Percentiles rank a stretch among this genome's conserved stretches.
phyloP scores from a whole-genome alignment of 768 basidiomycete genomes.

The Hebeloma cylindrosporum region DNA sequence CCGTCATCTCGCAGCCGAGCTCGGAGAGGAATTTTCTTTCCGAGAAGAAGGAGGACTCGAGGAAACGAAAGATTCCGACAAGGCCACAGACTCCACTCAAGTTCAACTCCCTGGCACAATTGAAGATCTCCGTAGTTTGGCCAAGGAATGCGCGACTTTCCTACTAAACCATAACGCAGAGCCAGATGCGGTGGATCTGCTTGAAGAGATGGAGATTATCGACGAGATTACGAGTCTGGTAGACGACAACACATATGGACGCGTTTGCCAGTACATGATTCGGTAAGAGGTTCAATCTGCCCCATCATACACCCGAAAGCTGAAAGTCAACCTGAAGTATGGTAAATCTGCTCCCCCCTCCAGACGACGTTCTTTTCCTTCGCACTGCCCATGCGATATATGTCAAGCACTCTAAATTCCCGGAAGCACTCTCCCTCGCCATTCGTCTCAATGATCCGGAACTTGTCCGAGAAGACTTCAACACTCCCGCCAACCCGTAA shows the following conservation, averaged over 20 bases:
- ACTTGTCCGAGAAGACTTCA: slow-evolving; percentile 84
- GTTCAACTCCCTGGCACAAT: slow-evolving; percentile 54
- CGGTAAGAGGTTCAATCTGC: slow-evolving; percentile 50
- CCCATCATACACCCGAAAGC: background rate
- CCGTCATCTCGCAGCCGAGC: slow-evolving; percentile 92
- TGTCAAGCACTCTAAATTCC: slow-evolving; percentile 80
- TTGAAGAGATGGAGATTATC: slow-evolving; percentile 92
- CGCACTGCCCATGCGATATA: slow-evolving; percentile 88
- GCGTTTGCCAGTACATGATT: slow-evolving; percentile 97
- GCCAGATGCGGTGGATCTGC: slow-evolving; percentile 94
- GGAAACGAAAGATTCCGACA: slow-evolving; percentile 25
- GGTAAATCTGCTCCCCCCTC: slow-evolving; percentile 86
- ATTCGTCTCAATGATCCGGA: slow-evolving; percentile 80
- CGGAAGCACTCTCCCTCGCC: slow-evolving; percentile 86
- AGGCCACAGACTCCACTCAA: slow-evolving; percentile 26
- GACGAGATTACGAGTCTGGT: slow-evolving; percentile 74
- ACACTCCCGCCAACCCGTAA: slow-evolving; percentile 84
- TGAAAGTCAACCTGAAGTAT: slow-evolving; percentile 49
- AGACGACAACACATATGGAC: slow-evolving; percentile 82
- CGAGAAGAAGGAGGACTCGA: slow-evolving; percentile 54
- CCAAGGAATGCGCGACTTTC: slow-evolving; percentile 85
- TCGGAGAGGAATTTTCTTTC: slow-evolving; percentile 85
- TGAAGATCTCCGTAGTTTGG: slow-evolving; percentile 76
- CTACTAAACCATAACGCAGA: slow-evolving; percentile 93
- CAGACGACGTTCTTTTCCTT: slow-evolving; percentile 90